phyloP scores from a whole-genome alignment of 768 basidiomycete genomes.

The Pholiota microspora region DNA sequence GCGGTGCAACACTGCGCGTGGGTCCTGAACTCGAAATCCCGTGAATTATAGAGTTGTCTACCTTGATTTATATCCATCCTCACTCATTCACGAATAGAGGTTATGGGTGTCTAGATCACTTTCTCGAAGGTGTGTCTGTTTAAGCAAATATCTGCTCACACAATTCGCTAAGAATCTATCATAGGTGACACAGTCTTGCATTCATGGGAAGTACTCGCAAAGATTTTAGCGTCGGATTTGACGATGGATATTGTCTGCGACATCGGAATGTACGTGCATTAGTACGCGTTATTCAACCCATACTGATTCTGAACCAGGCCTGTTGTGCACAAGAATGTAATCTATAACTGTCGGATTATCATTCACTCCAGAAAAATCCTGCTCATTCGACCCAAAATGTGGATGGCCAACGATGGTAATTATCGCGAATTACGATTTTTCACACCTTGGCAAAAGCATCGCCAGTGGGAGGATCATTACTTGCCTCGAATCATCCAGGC shows the following conservation, averaged over 20 bases:
- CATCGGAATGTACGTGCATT: conserved; percentile 82
- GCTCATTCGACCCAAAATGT: conserved; percentile 98
- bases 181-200: conserved; percentile 94
- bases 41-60: conserved; percentile 35
- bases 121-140: conserved; percentile 74
- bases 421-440: conserved; percentile 91
- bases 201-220: conserved; percentile 97
- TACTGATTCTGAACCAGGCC: conserved; percentile 57
- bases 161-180: not conserved
- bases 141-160: not conserved
- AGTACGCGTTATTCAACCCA: not conserved
- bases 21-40: conserved; percentile 98
- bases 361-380: conserved; percentile 84
- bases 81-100: conserved; percentile 50
- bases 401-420: conserved; percentile 98
- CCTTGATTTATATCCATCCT: not conserved
- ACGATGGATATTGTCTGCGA: conserved; percentile 90
- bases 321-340: conserved; percentile 95
- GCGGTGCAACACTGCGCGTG: conserved; percentile 88
- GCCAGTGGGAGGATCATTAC: conserved; percentile 88
- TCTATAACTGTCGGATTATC: conserved; percentile 94
- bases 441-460: conserved; percentile 91
- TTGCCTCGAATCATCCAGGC: conserved; percentile 87
- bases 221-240: conserved; percentile 78
- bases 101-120: conserved; percentile 97